A percentile compares a stretch with the other conserved stretches of the same genome.
Conservation (phyloP, 768 basidiomycete genomes). For the Gymnopilus dilepis region DNA sequence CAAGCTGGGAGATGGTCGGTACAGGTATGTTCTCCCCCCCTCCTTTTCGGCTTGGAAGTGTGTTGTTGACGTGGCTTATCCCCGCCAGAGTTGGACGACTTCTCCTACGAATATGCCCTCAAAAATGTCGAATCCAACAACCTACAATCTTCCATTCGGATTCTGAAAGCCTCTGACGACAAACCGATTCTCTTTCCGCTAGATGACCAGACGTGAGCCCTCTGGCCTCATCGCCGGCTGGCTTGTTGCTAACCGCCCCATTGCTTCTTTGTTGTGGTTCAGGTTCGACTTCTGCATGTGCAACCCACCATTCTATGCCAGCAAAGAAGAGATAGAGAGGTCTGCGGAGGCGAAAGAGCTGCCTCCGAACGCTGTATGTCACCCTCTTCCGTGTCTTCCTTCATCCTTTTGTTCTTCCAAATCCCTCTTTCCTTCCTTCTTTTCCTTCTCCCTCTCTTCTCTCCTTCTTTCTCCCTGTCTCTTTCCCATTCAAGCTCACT, state of each 20-base stretch:
- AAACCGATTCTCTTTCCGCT: slow-evolving; percentile 56
- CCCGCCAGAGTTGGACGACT: slow-evolving; percentile 64
- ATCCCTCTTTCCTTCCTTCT: no score
- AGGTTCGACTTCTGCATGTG: slow-evolving; percentile 89
- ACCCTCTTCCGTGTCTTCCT: background rate
- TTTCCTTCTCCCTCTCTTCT: no score
- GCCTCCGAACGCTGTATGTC: slow-evolving; percentile 70
- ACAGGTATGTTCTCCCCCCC: slow-evolving; percentile 55
- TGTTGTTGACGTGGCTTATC: background rate
- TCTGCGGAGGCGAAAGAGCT: slow-evolving; percentile 68
- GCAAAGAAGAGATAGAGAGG: slow-evolving; percentile 63
- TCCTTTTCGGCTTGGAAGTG: no score
- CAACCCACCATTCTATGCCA: slow-evolving; percentile 96
- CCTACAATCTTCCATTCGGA: slow-evolving; percentile 53
- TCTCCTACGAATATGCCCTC: slow-evolving; percentile 61
- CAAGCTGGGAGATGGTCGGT: slow-evolving; percentile 64
- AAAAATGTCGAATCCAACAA: slow-evolving; percentile 63
- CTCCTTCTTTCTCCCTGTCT: no score
- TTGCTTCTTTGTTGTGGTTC: background rate
- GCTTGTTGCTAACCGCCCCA: no score
- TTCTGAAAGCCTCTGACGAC: slow-evolving; percentile 43
- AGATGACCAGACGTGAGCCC: slow-evolving; percentile 22
- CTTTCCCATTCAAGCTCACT: no score
- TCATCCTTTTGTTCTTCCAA: no score
- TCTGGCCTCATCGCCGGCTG: no score